Conservation (phyloP, 1,139 yeast species). For the Zygosaccharomyces sapae region DNA sequence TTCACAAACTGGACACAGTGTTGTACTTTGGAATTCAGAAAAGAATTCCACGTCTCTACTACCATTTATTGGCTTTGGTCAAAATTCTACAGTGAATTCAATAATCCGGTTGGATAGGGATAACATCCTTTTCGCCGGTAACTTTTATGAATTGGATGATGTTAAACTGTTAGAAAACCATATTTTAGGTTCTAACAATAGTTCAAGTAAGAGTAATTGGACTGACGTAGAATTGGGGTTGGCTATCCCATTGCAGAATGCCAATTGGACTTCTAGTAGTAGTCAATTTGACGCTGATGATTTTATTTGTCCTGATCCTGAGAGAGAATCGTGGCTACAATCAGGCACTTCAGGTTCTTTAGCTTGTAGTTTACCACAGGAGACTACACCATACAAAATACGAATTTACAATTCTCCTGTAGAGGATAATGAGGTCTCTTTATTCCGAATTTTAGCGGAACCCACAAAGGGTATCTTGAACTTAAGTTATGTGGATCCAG, state of each 20-base stretch:
- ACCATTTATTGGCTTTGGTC: conserved; percentile 76
- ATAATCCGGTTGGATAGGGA: conserved; percentile 51
- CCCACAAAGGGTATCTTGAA: conserved; percentile 93
- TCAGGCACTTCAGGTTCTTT: conserved; percentile 56
- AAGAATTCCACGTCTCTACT: conserved; percentile 45
- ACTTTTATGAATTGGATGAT: conserved; percentile 60
- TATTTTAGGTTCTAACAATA: conserved; percentile 35
- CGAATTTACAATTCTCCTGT: conserved; percentile 61
- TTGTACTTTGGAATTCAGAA: conserved; percentile 59
- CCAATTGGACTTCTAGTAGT: conserved; percentile 49
- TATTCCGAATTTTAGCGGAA: conserved; percentile 67
- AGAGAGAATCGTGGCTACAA: conserved; percentile 54
- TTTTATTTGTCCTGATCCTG: conserved; percentile 56
- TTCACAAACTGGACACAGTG: conserved; percentile 48
- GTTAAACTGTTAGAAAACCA: conserved; percentile 39
- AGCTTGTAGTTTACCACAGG: conserved; percentile 57
- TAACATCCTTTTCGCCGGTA: conserved; percentile 73
- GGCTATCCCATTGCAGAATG: conserved; percentile 59
- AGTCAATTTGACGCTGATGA: conserved; percentile 40
- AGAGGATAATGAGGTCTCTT: conserved; percentile 47
- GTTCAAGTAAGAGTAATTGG: conserved; percentile 14
- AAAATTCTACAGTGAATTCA: conserved; percentile 57
- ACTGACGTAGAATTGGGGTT: conserved; percentile 54
- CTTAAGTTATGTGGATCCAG: conserved; percentile 75
- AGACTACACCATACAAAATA: conserved; percentile 65